Conservation (phyloP, 345 rosid genomes). For the Aquilaria yunnanensis region DNA sequence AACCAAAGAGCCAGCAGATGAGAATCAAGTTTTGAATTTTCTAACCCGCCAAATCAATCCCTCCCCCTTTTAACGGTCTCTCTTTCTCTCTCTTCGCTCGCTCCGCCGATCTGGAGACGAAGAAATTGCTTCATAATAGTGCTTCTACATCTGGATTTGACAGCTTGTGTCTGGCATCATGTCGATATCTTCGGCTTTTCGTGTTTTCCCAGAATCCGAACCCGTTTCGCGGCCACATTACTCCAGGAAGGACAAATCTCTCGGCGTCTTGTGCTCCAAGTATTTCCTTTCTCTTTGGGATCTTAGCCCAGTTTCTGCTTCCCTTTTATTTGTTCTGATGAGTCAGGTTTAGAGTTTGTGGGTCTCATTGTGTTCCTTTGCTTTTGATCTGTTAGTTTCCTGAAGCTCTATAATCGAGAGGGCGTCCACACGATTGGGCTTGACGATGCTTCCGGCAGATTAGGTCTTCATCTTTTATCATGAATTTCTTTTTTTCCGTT, state of each 20-base stretch:
- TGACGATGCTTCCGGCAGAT: conserved; percentile 59
- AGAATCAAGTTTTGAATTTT: conserved; percentile 25
- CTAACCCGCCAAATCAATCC: conserved; percentile 20
- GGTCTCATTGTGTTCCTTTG: neutral
- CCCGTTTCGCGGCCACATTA: conserved; percentile 31
- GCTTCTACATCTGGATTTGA: too few relatives aligned
- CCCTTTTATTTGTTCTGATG: conserved; percentile 6
- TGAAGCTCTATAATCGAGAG: conserved; percentile 45
- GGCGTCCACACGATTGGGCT: conserved; percentile 55
- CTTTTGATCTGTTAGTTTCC: conserved; percentile 28
- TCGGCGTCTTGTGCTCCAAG: conserved; percentile 71
- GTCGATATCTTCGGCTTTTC: conserved; percentile 15
- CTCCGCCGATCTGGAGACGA: neutral
- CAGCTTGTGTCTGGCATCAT: conserved; percentile 1
- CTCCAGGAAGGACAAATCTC: conserved; percentile 78
- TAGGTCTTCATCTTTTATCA: conserved; percentile 32
- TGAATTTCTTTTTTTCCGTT: neutral
- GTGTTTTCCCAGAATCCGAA: conserved; percentile 31
- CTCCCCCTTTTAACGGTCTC: conserved; percentile 4
- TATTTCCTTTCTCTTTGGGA: conserved; percentile 9
- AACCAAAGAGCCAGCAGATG: conserved; percentile 7
- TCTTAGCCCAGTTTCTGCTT: neutral
- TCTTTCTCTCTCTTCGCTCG: neutral
- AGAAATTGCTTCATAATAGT: too few relatives aligned
- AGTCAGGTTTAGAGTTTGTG: neutral